Base-by-base conservation (phyloP, 108 stramenopile species). In the Skeletonema potamos region DNA sequence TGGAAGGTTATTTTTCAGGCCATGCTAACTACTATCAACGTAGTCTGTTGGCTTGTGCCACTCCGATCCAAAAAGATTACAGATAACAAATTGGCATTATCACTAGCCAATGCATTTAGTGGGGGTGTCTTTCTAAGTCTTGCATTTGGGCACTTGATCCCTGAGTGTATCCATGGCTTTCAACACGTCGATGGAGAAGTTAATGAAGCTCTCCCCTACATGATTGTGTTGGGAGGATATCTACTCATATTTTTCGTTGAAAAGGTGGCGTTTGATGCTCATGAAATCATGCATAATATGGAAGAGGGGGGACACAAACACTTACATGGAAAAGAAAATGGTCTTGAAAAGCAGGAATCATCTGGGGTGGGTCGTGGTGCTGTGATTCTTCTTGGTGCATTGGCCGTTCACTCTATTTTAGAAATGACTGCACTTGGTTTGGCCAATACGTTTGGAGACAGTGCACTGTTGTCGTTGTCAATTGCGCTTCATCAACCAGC, bases 401-500 rank as follows among this genome's bases (percentile, higher is more conserved):
- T 99, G 9, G 92, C 92, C 11, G 93, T 97, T 59, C 98, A 99
- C 81, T 89, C 89, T 68, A 87, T 99, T 36, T 79, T 99, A 71
- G 98, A 99, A 82, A 96, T 97, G 87, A 89, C 90, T 63, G 96
- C 97, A 1, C 85, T 99, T 51, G 98, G 97, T 29, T 69, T 99
- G 33, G 85, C 92, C 12, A 76, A 86, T 82, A 72, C 89, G 9
- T 93, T 93, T 79, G 81, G 86, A 17, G 89, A 94, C 57, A 93
- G 93, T 5, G 89, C 88, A 15, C 75, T 99, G n/a, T 81, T 99
- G 43, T 87, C 96, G 29, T 73, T 93, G 27, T 95, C 93, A 22
- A 98, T 98, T 73, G 95, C 93, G 5, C 83, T 98, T 46, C 97
- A 98, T 79, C 94, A 92, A 86, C 98, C 98, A 18, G 98, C 98